A percentile compares a stretch with the other conserved stretches of the same genome.
phyloP scores from a whole-genome alignment of 768 basidiomycete species.

The Tulasnella sp. region DNA sequence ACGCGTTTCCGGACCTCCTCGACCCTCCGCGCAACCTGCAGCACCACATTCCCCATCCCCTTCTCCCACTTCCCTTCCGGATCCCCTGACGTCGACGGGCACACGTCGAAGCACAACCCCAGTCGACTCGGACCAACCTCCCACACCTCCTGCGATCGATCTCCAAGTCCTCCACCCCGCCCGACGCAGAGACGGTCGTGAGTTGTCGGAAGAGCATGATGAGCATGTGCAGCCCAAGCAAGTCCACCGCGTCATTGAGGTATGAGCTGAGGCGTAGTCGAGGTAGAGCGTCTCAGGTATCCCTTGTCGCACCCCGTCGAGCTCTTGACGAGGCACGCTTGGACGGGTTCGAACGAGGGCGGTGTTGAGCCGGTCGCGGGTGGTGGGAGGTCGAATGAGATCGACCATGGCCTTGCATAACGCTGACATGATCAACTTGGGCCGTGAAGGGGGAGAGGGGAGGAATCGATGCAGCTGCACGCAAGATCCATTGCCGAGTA shows the following conservation, averaged over 20 bases:
- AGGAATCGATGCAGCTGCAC: conserved; percentile 18
- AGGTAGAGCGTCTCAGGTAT: conserved; percentile 76
- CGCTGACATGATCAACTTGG: conserved; percentile 20
- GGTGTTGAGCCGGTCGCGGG: not conserved
- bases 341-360: conserved; percentile 24
- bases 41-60: conserved; percentile 50
- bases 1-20: conserved; percentile 13
- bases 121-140: conserved; percentile 50
- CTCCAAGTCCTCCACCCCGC: conserved; percentile 36
- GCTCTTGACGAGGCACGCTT: too few species aligned
- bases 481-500: conserved; percentile 54
- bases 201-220: conserved; percentile 71
- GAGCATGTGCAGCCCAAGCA: conserved; percentile 66
- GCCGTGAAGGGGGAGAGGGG: not conserved
- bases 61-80: conserved; percentile 37
- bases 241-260: conserved; percentile 60
- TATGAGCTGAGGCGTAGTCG: conserved; percentile 53
- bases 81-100: not conserved
- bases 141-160: conserved; percentile 53
- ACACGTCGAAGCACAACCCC: conserved; percentile 41
- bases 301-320: conserved; percentile 32
- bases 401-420: conserved; percentile 29
- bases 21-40: conserved; percentile 66
- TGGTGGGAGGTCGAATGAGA: conserved; percentile 47
- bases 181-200: conserved; percentile 32